These are phyloP conservation scores for Tolypocladium tundrense DNA, from an alignment of 2,329 filamentous ascomycete species.

Conservation along the genomic window DNA sequence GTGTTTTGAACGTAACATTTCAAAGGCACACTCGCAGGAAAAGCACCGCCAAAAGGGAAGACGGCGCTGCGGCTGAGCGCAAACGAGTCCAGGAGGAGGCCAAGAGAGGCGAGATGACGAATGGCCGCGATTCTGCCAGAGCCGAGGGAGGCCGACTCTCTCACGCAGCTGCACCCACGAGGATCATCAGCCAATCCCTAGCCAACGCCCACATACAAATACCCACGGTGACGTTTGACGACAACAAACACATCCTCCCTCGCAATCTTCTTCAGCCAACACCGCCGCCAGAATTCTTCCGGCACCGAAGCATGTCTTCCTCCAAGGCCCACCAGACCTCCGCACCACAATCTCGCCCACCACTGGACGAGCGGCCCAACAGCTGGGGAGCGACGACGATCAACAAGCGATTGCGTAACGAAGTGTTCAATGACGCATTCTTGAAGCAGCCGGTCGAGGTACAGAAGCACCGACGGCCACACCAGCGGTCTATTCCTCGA, in stretches of 20 bases:
- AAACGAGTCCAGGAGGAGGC: conserved; percentile 23
- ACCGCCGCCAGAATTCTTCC: conserved; percentile 19
- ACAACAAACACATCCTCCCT: conserved; percentile 89
- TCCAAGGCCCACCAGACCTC: conserved; percentile 10
- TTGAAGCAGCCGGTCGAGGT: conserved; percentile 72
- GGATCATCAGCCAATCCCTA: conserved; percentile 65
- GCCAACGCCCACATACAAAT: conserved; percentile 54
- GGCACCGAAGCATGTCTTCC: conserved; percentile 23
- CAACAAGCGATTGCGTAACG: conserved; percentile 77
- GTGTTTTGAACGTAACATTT: conserved; percentile 92
- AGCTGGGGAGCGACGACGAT: conserved; percentile 89
- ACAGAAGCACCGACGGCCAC: conserved; percentile 64
- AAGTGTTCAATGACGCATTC: conserved; percentile 89
- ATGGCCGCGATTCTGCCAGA: neutral
- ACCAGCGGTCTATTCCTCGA: conserved; percentile 54
- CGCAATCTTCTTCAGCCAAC: conserved; percentile 66
- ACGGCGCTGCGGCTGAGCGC: conserved; percentile 24
- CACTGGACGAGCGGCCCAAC: conserved; percentile 46
- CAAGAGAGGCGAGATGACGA: neutral
- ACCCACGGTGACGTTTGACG: conserved; percentile 85
- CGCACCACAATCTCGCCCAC: conserved; percentile 16
- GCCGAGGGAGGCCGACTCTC: conserved; percentile 8
- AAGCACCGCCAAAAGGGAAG: conserved; percentile 42
- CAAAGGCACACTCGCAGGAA: conserved; percentile 68
- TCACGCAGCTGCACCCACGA: conserved; percentile 9